phyloP scores from a whole-genome alignment of 2,329 filamentous ascomycete species.

The Chalara sp. region DNA sequence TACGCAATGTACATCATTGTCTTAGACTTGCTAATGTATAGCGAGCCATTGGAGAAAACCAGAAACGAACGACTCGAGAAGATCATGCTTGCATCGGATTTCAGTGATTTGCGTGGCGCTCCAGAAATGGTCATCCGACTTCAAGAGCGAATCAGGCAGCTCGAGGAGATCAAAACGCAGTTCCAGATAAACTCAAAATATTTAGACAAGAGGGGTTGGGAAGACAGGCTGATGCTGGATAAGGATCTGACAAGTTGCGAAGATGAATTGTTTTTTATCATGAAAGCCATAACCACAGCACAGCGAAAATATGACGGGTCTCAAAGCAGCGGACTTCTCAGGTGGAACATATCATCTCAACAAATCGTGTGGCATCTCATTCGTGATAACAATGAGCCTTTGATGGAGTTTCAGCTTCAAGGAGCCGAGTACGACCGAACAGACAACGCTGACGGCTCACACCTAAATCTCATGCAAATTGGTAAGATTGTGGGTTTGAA shows the following conservation, averaged over 20 bases:
- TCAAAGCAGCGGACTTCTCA: conserved; percentile 71
- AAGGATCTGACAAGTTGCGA: conserved; percentile 84
- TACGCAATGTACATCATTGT: conserved; percentile 98
- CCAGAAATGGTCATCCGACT: conserved; percentile 88
- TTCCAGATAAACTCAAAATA: conserved; percentile 90
- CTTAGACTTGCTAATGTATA: conserved; percentile 90
- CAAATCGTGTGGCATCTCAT: conserved; percentile 98
- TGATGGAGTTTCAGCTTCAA: conserved; percentile 88
- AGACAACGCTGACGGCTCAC: conserved; percentile 94
- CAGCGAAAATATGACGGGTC: conserved; percentile 77
- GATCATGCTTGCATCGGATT: conserved; percentile 98
- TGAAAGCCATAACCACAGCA: conserved; percentile 98
- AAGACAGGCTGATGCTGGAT: conserved; percentile 82
- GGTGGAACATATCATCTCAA: conserved; percentile 88
- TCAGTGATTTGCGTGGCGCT: conserved; percentile 89
- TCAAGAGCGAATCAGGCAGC: conserved; percentile 85
- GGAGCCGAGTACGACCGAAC: conserved; percentile 91
- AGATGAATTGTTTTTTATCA: conserved; percentile 98
- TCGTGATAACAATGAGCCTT: conserved; percentile 74
- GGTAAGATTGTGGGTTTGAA: conserved; percentile 86
- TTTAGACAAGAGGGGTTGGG: conserved; percentile 84
- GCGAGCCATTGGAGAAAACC: conserved; percentile 94
- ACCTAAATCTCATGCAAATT: conserved; percentile 86
- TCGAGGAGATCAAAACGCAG: conserved; percentile 93
- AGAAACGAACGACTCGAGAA: conserved; percentile 91